Evolutionary conservation across 805 yeast genomes (phyloP).

Genomic region (Wickerhamomyces bovis): DNA sequence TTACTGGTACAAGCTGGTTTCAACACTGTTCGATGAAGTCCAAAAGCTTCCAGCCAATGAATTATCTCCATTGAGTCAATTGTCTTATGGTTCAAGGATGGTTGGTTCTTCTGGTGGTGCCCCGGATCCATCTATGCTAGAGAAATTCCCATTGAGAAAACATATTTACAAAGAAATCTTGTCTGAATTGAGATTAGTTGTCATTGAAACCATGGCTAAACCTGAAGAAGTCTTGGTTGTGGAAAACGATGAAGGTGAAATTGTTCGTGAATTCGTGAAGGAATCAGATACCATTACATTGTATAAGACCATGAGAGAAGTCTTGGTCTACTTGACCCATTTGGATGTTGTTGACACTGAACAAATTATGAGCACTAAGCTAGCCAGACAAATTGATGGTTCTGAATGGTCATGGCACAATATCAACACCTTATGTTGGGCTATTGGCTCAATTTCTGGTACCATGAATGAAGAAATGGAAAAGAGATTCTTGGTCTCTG

Average conservation of each 20-base stretch:
- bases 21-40: slow-evolving; percentile 76
- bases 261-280: slow-evolving; percentile 93
- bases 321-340: slow-evolving; percentile 90
- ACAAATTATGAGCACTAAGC: slow-evolving; percentile 84
- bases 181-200: slow-evolving; percentile 81
- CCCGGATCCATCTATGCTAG: slow-evolving; percentile 71
- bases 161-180: slow-evolving; percentile 76
- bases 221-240: slow-evolving; percentile 97
- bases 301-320: slow-evolving; percentile 94
- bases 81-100: slow-evolving; percentile 36
- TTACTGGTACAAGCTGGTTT: slow-evolving; percentile 88
- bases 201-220: slow-evolving; percentile 95
- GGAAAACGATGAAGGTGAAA: slow-evolving; percentile 98
- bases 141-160: slow-evolving; percentile 77
- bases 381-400: slow-evolving; percentile 90
- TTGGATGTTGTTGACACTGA: slow-evolving; percentile 93
- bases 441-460: slow-evolving; percentile 97
- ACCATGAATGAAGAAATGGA: slow-evolving; percentile 98
- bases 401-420: slow-evolving; percentile 99
- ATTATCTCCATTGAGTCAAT: slow-evolving; percentile 70
- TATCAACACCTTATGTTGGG: slow-evolving; percentile 97
- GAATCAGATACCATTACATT: slow-evolving; percentile 96
- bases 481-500: slow-evolving; percentile 86
- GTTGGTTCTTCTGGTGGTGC: slow-evolving; percentile 63
- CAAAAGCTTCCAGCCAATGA: slow-evolving; percentile 72